Base-by-base conservation (phyloP, 257 asterid genomes). In the Hygrophila difformis region DNA sequence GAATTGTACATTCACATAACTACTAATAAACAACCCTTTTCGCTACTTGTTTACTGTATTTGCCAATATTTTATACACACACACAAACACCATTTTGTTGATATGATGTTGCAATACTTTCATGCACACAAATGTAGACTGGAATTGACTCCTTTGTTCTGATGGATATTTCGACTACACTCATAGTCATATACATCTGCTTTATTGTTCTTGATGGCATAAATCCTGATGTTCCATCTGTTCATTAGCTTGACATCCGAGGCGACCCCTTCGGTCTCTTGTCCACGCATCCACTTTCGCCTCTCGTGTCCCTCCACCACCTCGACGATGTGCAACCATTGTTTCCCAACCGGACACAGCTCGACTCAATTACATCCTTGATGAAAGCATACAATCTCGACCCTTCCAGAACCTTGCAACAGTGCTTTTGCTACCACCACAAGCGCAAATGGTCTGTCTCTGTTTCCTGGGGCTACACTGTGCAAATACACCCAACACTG, bases 261-360 rank as follows among this genome's bases (percentile, higher is more conserved):
- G 95, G 93, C 7, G 80, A 76, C 54, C 74, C 73, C 0, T 88
- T 68, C 35, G 97, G 97, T 52, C 67, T 88, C 18, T 61, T 88
- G 20, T 68, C 93, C 6, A 95, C 97, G 8, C 97, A 88, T 37
- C 96, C 97, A 4, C 0, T 71, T 66, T 72, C 82, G 2, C 94
- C 96, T 1, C 71, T 82, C 1, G 87, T 89, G 5, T 84, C 97
- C 1, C 93, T 89, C 38, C 97, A 89, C 72, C 96, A 89, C 63
- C 85, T 79, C 26, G 94, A 79, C 65, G 31, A 44, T 8, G 83
- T 89, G 6, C 31, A 58, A 8, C 65, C 93, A 0, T 53, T 89
- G 57, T 82, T 89, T 44, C 93, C 93, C 0, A 68, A 71, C 60
- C 62, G 39, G 33, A 70, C 79, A 5, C 94, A 63, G 47, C 63